Conservation (phyloP, 495 filamentous ascomycete genomes). For the Trypethelium eluteriae region DNA sequence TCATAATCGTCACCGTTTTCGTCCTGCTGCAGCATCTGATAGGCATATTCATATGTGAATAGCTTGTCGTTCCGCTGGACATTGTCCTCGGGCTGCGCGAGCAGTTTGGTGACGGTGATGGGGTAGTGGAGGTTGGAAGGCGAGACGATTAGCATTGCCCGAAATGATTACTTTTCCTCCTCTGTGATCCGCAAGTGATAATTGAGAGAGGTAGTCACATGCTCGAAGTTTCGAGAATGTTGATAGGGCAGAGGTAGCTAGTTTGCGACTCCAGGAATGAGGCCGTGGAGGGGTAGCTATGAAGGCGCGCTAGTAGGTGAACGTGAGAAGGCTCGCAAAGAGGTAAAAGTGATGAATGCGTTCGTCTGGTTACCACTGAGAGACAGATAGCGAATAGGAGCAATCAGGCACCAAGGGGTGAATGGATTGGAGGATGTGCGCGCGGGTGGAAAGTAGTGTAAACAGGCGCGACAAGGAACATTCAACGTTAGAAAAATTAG, state of each 20-base stretch:
- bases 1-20: slow-evolving; percentile 56
- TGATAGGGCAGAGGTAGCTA: not conserved
- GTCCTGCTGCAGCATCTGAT: slow-evolving; percentile 64
- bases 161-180: not conserved
- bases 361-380: not conserved
- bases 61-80: slow-evolving; percentile 68
- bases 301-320: not conserved
- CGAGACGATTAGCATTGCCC: slow-evolving; percentile 41
- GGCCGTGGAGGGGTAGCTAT: slow-evolving; percentile 6
- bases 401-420: not conserved
- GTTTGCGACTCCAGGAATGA: slow-evolving; percentile 1
- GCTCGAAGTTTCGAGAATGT: not conserved
- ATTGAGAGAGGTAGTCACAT: not conserved
- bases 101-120: slow-evolving; percentile 83
- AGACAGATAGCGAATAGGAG: not conserved
- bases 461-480: not conserved
- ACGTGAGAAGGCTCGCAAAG: not conserved
- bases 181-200: not conserved
- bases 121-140: slow-evolving; percentile 73
- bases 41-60: slow-evolving; percentile 78
- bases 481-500: slow-evolving; percentile 1
- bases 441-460: not conserved
- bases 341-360: not conserved
- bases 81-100: slow-evolving; percentile 64
- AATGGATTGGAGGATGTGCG: not conserved